These are phyloP conservation scores for Suillus clintonianus DNA, from an alignment of 768 basidiomycete species.

Conservation along the genomic window DNA sequence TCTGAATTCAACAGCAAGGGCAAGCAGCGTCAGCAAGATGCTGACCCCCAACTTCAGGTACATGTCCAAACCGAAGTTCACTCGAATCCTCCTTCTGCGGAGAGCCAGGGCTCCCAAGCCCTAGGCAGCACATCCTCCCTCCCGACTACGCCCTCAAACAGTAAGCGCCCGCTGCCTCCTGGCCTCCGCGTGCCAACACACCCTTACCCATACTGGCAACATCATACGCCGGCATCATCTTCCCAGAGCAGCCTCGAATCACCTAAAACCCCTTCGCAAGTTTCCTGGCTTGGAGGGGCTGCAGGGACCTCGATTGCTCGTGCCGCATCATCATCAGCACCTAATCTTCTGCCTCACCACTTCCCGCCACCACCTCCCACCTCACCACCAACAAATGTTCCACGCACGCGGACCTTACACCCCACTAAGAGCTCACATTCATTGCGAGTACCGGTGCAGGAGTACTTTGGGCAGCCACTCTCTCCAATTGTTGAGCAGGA, in stretches of 20 bases:
- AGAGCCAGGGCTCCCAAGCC: conserved; percentile 13
- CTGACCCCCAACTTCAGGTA: conserved; percentile 23
- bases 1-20: conserved; percentile 28
- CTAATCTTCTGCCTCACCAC: conserved; percentile 15
- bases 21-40: conserved; percentile 24
- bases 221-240: conserved; percentile 32
- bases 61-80: conserved; percentile 30
- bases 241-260: conserved; percentile 33
- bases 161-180: conserved; percentile 25
- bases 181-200: conserved; percentile 34
- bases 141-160: conserved; percentile 23
- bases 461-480: conserved; percentile 41
- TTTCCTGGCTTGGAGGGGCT: conserved; percentile 37
- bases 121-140: conserved; percentile 20
- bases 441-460: conserved; percentile 40
- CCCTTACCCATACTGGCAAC: conserved; percentile 37
- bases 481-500: conserved; percentile 71
- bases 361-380: conserved; percentile 39
- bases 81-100: conserved; percentile 18
- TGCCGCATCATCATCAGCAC: conserved; percentile 8
- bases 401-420: conserved; percentile 34
- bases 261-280: conserved; percentile 37
- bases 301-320: conserved; percentile 13
- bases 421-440: conserved; percentile 43
- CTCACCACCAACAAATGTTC: conserved; percentile 18